Evolutionary conservation across 1,284 basidiomycete species (phyloP).

Genomic region (Ustilago bromivora): DNA sequence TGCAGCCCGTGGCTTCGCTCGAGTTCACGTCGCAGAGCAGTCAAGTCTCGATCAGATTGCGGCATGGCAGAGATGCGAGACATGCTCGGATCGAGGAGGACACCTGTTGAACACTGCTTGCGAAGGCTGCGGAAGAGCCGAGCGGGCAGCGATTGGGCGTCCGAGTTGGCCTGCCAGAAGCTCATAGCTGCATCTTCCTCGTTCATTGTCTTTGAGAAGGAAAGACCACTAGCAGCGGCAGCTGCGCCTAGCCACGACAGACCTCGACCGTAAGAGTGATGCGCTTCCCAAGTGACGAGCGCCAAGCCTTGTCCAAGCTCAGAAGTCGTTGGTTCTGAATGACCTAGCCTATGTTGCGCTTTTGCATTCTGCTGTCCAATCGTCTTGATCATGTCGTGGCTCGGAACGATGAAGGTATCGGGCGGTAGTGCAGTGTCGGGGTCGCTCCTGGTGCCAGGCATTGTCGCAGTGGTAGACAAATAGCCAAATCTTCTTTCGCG

Average conservation of each 20-base stretch:
- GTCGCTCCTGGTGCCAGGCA: slow-evolving; percentile 5
- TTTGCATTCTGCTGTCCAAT: slow-evolving; percentile 34
- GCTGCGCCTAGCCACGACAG: slow-evolving; percentile 48
- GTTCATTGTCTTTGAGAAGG: slow-evolving; percentile 29
- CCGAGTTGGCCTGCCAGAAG: slow-evolving; percentile 42
- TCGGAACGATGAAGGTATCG: slow-evolving; percentile 45
- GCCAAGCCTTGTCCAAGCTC: slow-evolving; percentile 46
- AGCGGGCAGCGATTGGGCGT: slow-evolving; percentile 44
- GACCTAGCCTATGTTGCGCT: slow-evolving; percentile 32
- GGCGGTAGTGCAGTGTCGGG: slow-evolving; percentile 16
- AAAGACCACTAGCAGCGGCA: slow-evolving; percentile 44
- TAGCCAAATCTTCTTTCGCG: slow-evolving; percentile 26
- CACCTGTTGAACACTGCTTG: slow-evolving; percentile 38
- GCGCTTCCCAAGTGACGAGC: slow-evolving; percentile 45
- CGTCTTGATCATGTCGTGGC: slow-evolving; percentile 38
- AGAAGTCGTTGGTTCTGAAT: slow-evolving; percentile 1
- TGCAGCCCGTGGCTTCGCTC: slow-evolving; percentile 25
- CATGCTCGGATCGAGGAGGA: slow-evolving; percentile 41
- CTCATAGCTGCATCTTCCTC: slow-evolving; percentile 41
- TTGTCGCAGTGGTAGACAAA: slow-evolving; percentile 14
- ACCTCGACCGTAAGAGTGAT: slow-evolving; percentile 39
- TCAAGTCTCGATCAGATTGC: background rate
- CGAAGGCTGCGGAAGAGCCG: slow-evolving; percentile 38
- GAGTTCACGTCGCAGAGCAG: slow-evolving; percentile 14
- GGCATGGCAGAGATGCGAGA: slow-evolving; percentile 8